Base-by-base conservation (phyloP, 345 rosid genomes). In the Diplotaxis tenuifolia region DNA sequence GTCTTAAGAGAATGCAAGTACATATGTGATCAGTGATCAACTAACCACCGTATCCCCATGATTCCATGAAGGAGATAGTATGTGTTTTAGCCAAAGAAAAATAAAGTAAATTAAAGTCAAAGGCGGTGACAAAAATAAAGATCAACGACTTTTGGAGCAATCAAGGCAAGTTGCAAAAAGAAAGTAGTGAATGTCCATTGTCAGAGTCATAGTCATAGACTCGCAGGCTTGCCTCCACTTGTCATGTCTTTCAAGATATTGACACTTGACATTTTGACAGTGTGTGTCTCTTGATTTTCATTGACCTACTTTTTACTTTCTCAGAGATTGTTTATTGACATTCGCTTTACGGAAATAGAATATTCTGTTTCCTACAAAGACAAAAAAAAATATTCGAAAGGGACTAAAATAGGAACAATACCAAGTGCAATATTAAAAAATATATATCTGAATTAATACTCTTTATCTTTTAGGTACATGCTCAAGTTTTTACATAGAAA, bases 241-340 rank as follows among this genome's bases (percentile, higher is more conserved):
- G 42, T 73, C 20, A 9, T 29, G 31, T n/a, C 47, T 64, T 63
- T 18, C 55, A 72, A 63, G 76, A 63, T 54, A 42, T 55, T 32
- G 77, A 65, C 59, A 45, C 54, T n/a, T n/a, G n/a, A n/a, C 28
- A 25, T 5, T 70, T 57, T 1, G 36, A 49, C n/a, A 28, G 5
- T 45, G 47, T 50, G 6, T 29, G 27, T 40, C 40, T 62, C 47
- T 55, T 42, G 12, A 40, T 54, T 28, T 64, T 55, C 57, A 42
- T 65, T 65, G 77, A 65, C 77, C 58, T n/a, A 0, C 34, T 29
- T 63, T 16, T 27, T 23, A 15, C 4, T 53, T 53, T 63, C n/a
- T 25, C 23, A 64, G 20, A 38, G 45, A 64, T 54, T 38, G 28
- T 62, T 25, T 38, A 63, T 22, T 53, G 31, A 38, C 57, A 73